phyloP scores from a whole-genome alignment of 2,329 filamentous ascomycete species.

The Scleromitrula shiraiana region DNA sequence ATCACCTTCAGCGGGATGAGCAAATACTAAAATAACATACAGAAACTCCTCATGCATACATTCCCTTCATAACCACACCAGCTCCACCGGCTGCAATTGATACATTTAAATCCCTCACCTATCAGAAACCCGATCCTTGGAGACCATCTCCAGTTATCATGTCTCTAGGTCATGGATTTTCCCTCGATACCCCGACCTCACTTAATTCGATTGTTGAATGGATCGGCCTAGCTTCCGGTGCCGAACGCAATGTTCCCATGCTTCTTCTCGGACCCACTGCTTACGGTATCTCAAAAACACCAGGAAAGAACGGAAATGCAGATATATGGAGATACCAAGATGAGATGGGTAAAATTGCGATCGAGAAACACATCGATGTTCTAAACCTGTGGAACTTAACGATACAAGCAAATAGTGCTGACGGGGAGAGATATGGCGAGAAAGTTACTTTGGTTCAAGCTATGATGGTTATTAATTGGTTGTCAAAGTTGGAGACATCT shows the following conservation, averaged over 20 bases:
- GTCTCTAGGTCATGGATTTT: conserved; percentile 28
- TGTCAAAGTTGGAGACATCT: conserved; percentile 28
- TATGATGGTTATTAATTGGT: conserved; percentile 32
- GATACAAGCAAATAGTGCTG: conserved; percentile 32
- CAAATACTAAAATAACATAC: not conserved
- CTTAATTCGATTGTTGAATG: conserved; percentile 34
- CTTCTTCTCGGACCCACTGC: conserved; percentile 36
- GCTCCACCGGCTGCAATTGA: conserved; percentile 24
- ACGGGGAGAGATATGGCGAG: conserved; percentile 33
- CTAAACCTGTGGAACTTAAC: conserved; percentile 38
- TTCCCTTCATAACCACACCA: conserved; percentile 29
- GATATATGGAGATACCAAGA: conserved; percentile 33
- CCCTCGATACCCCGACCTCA: conserved; percentile 27
- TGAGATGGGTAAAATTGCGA: conserved; percentile 29
- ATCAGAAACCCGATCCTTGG: conserved; percentile 27
- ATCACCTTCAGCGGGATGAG: not conserved
- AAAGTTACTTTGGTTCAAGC: conserved; percentile 36
- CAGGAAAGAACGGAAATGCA: conserved; percentile 7
- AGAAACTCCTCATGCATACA: conserved; percentile 33
- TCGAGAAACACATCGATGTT: conserved; percentile 32
- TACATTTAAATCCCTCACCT: conserved; percentile 29
- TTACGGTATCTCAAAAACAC: conserved; percentile 2
- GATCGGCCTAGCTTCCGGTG: conserved; percentile 30
- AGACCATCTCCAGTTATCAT: conserved; percentile 35
- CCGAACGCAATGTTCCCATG: conserved; percentile 33